phyloP scores from a whole-genome alignment of 352 stramenopile genomes.

The Globisporangium alternatum region DNA sequence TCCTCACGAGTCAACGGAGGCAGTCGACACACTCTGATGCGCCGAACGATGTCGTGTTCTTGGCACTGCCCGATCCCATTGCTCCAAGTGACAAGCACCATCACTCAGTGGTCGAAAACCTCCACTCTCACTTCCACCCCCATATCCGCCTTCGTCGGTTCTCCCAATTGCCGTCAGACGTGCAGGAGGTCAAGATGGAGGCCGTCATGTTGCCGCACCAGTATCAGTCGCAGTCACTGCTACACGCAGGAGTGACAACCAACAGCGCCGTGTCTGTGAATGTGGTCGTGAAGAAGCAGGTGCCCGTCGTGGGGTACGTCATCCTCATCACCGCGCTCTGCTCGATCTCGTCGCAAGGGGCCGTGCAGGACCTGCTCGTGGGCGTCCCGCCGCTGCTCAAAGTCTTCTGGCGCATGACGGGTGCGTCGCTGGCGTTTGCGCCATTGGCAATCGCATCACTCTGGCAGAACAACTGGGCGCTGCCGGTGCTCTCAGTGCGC shows the following conservation, averaged over 20 bases:
- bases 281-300: slow-evolving; percentile 46
- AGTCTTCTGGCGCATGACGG: slow-evolving; percentile 54
- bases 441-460: slow-evolving; percentile 27
- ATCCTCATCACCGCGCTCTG: slow-evolving; percentile 38
- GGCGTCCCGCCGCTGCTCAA: slow-evolving; percentile 45
- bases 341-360: slow-evolving; percentile 45
- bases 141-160: slow-evolving; percentile 5
- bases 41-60: slow-evolving; percentile 23
- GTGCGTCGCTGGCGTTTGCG: slow-evolving; percentile 34
- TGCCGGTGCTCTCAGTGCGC: slow-evolving; percentile 20
- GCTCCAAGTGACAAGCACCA: not conserved
- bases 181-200: slow-evolving; percentile 37
- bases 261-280: slow-evolving; percentile 23
- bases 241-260: not conserved
- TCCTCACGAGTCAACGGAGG: not conserved
- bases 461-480: slow-evolving; percentile 18
- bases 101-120: not conserved
- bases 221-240: not conserved
- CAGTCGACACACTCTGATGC: not conserved
- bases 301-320: slow-evolving; percentile 39
- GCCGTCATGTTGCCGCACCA: slow-evolving; percentile 21
- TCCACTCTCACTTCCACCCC: no score
- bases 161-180: slow-evolving; percentile 28
- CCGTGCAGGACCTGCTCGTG: slow-evolving; percentile 37
- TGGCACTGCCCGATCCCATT: slow-evolving; percentile 29